A percentile compares a stretch with the other conserved stretches of the same genome.
These are phyloP conservation scores for Diplodia mutila DNA, from an alignment of 2,329 filamentous ascomycete species.

Conservation along the genomic window DNA sequence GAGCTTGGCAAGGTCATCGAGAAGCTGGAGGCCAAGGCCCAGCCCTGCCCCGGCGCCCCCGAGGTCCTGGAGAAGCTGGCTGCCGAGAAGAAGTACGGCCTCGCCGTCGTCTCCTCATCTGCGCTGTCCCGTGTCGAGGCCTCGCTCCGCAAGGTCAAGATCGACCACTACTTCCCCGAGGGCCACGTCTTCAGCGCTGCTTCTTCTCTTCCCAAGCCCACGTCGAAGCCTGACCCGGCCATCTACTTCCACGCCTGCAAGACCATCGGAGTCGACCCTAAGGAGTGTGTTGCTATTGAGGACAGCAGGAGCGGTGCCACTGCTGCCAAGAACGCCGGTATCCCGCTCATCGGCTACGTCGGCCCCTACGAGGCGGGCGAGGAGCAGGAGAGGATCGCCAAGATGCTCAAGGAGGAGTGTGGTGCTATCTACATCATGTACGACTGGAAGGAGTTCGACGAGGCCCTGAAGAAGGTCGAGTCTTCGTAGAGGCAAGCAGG, in stretches of 20 bases:
- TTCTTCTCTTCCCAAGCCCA: conserved; percentile 75
- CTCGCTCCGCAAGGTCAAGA: conserved; percentile 76
- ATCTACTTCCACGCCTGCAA: conserved; percentile 82
- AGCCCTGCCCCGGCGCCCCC: conserved; percentile 70
- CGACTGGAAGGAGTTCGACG: conserved; percentile 57
- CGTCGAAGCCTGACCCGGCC: conserved; percentile 87
- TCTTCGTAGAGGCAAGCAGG: conserved; percentile 20
- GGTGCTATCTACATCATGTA: conserved; percentile 55
- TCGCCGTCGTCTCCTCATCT: conserved; percentile 81
- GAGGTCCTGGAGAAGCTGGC: conserved; percentile 68
- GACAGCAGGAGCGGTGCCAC: conserved; percentile 85
- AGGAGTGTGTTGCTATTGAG: conserved; percentile 80
- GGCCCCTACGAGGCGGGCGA: conserved; percentile 71
- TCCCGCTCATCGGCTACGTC: conserved; percentile 82
- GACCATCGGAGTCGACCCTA: conserved; percentile 70
- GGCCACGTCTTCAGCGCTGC: conserved; percentile 81
- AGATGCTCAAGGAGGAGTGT: conserved; percentile 53
- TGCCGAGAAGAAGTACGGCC: conserved; percentile 65
- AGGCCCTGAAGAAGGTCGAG: conserved; percentile 55
- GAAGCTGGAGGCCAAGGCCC: conserved; percentile 71
- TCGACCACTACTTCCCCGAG: conserved; percentile 77
- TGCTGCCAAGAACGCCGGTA: conserved; percentile 75
- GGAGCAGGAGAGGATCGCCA: conserved; percentile 65
- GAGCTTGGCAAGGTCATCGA: conserved; percentile 85
- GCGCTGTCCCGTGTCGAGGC: conserved; percentile 78